Conservation (phyloP, 306 rosid species). For the Gastrolobium bilobum region DNA sequence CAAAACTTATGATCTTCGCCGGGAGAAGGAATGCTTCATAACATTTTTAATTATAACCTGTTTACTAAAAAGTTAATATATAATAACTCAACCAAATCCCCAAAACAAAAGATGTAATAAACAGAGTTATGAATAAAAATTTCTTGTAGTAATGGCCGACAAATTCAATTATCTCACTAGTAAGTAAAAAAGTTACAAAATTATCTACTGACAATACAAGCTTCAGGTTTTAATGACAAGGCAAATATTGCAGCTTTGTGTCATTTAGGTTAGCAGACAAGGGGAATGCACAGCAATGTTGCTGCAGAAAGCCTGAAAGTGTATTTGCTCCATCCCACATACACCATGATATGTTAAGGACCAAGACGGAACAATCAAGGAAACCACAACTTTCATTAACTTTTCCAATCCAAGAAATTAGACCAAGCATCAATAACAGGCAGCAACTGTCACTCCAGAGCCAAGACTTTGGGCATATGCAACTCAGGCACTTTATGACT, state of each 20-base stretch:
- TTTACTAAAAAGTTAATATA: neutral
- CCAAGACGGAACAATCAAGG: constrained; percentile 44
- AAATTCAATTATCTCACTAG: constrained; percentile 51
- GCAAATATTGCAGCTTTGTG: constrained; percentile 43
- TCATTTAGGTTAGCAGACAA: constrained; percentile 45
- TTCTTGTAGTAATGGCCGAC: constrained; percentile 29
- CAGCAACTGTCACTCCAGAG: constrained; percentile 46
- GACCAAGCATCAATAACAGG: constrained; percentile 47
- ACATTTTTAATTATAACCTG: neutral
- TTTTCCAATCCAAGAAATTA: constrained; percentile 46
- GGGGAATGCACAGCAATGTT: constrained; percentile 46
- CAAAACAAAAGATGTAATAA: neutral
- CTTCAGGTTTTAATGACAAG: constrained; percentile 47
- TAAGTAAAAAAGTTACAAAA: constrained; percentile 49
- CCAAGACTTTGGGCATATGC: neutral
- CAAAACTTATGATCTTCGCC: too few relatives aligned
- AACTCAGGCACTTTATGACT: constrained; percentile 52
- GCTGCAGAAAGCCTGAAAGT: constrained; percentile 56
- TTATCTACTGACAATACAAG: constrained; percentile 40
- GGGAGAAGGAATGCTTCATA: neutral
- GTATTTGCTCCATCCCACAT: constrained; percentile 43
- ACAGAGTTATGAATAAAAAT: constrained; percentile 28
- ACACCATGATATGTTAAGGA: constrained; percentile 41
- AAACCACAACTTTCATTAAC: constrained; percentile 52
- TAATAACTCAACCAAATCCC: constrained; percentile 3